Evolutionary conservation across 73 alveolate species (phyloP), one percentile per base, ranked within the genome.

Genomic region (Symbiodinium pilosum): DNA sequence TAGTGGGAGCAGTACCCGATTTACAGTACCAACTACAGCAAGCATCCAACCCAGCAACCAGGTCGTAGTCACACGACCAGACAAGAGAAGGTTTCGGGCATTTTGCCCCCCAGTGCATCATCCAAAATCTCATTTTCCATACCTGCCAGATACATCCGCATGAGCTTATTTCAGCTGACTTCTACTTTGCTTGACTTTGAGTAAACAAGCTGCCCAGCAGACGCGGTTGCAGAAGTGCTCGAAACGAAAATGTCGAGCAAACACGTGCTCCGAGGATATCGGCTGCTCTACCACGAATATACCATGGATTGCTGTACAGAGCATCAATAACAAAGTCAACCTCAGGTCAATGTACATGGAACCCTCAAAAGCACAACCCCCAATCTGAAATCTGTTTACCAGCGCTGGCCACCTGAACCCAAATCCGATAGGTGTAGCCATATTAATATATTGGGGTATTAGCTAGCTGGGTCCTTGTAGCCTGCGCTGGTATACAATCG

Each of bases 71-170:
- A 24, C 44, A 43, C 34, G 43, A 43, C 93, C 93, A 85, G 43
- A 39, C 51, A n/a, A 85, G 7, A 9, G 93, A 43, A 16, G 51
- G 75, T n/a, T 85, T 85, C 32, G 93, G 36, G 56, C 81, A 43
- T 4, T 41, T 32, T 4, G 93, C 75, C 14, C 93, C 93, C 38
- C 44, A 68, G 4, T 43, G 77, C 43, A 85, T 39, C 93, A 85
- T 85, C 93, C 93, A 85, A 44, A 85, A 85, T 32, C 93, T 20
- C 7, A 30, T 30, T 41, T 85, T 85, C 77, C 51, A 85, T 9
- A 85, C 93, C 93, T 85, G 44, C 28, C 38, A 24, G 41, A 7
- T 28, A 40, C 16, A 28, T 44, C 4, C 40, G 5, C 36, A 9
- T 24, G 30, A 8, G 9, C 32, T 20, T 41, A 84, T n/a, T n/a